These are phyloP conservation scores for Arabidopsis suecica DNA, from an alignment of 345 rosid genomes.

Conservation along the genomic window DNA sequence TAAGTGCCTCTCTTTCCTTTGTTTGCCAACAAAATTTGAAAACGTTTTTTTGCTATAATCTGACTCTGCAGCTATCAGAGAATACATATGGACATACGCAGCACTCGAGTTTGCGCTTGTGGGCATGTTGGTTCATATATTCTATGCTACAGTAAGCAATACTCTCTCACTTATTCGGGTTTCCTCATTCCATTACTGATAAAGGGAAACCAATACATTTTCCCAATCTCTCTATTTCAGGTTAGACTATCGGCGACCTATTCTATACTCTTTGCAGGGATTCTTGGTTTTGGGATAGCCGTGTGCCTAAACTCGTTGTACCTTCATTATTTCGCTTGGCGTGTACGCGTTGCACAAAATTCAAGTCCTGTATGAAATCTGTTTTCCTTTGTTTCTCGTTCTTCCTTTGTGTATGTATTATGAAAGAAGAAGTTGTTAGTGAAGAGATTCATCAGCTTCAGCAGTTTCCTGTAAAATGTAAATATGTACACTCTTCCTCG, in stretches of 20 bases:
- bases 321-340: constrained; percentile 63
- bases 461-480: constrained; percentile 34
- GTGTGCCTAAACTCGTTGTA: constrained; percentile 78
- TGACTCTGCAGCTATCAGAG: constrained; percentile 75
- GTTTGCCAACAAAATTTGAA: not conserved
- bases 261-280: constrained; percentile 68
- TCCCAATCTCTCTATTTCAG: constrained; percentile 51
- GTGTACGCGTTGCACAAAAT: constrained; percentile 53
- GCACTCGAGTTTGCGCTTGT: constrained; percentile 91
- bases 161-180: not conserved
- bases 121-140: constrained; percentile 62
- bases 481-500: constrained; percentile 22
- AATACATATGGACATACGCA: constrained; percentile 92
- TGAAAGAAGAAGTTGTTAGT: constrained; percentile 25
- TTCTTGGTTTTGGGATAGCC: constrained; percentile 77
- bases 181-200: not conserved
- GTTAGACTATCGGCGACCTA: constrained; percentile 64
- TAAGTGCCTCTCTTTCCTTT: constrained; percentile 9
- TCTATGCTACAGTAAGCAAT: constrained; percentile 67
- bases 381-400: constrained; percentile 17
- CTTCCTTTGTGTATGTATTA: constrained; percentile 22
- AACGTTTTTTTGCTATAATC: not conserved
- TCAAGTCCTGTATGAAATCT: constrained; percentile 57
- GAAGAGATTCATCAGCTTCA: constrained; percentile 8
- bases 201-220: not conserved